A percentile compares a stretch with the other conserved stretches of the same genome.
Conservation (phyloP, 371 early-diverging fungal species). For the Mucor circinelloides region DNA sequence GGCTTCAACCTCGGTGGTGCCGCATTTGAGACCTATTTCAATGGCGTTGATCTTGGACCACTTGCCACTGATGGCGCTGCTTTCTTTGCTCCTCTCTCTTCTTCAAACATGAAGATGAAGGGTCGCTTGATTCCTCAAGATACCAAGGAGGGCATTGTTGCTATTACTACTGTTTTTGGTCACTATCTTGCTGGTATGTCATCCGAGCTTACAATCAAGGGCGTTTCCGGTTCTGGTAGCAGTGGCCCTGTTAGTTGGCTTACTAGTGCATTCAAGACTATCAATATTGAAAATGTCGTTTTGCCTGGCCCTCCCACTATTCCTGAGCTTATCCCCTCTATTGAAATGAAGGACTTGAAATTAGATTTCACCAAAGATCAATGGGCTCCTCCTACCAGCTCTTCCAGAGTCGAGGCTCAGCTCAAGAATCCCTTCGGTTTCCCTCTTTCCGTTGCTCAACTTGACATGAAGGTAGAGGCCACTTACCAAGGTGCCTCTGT, state of each 20-base stretch:
- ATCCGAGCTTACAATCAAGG: constrained; percentile 46
- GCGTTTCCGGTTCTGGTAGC: constrained; percentile 53
- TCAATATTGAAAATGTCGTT: constrained; percentile 50
- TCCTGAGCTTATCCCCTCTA: constrained; percentile 43
- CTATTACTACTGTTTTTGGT: constrained; percentile 55
- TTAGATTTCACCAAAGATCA: constrained; percentile 57
- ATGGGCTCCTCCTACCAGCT: constrained; percentile 51
- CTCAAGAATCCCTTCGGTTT: constrained; percentile 61
- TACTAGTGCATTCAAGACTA: constrained; percentile 52
- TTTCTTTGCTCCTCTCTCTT: constrained; percentile 36
- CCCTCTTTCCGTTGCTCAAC: constrained; percentile 53
- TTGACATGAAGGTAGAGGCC: constrained; percentile 50
- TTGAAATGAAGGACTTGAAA: constrained; percentile 50
- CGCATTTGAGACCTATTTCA: constrained; percentile 34
- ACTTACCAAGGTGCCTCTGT: constrained; percentile 33
- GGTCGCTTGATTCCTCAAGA: constrained; percentile 58
- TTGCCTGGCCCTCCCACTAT: constrained; percentile 45
- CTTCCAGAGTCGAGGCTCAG: constrained; percentile 50
- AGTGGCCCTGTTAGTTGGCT: constrained; percentile 60
- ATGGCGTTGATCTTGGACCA: constrained; percentile 36
- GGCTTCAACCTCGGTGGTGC: constrained; percentile 50
- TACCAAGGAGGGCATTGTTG: constrained; percentile 46
- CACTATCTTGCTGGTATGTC: constrained; percentile 48
- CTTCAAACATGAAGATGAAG: constrained; percentile 43
- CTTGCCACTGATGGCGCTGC: constrained; percentile 41